Evolutionary conservation across 1,284 basidiomycete genomes (phyloP).

Genomic region (Tylopilus sp.): DNA sequence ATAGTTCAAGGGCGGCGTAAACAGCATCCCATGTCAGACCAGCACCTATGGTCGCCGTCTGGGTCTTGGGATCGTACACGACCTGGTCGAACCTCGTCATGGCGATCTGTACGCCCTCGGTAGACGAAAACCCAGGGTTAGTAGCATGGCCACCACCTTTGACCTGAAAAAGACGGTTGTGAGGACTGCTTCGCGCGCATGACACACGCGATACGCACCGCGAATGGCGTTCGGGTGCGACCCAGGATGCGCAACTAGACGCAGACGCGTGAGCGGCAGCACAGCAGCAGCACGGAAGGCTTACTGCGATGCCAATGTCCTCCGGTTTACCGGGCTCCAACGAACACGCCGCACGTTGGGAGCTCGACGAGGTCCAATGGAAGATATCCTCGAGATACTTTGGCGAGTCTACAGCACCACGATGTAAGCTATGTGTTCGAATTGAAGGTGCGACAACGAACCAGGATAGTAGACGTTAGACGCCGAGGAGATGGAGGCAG

Average conservation of each 20-base stretch:
- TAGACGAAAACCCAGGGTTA: neutral
- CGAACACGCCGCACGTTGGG: neutral
- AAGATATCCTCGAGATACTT: neutral
- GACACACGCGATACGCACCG: neutral
- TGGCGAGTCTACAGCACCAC: neutral
- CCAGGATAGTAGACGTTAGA: neutral
- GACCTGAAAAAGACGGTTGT: neutral
- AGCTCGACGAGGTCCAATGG: neutral
- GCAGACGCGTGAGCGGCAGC: neutral
- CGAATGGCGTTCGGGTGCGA: neutral
- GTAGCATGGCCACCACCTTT: neutral
- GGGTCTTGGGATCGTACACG: neutral
- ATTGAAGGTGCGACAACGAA: neutral
- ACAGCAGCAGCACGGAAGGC: neutral
- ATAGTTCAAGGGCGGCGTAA: neutral
- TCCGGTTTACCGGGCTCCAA: neutral
- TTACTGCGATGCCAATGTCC: neutral
- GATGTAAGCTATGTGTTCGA: neutral
- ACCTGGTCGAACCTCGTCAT: neutral
- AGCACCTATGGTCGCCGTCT: neutral
- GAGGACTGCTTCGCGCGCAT: neutral
- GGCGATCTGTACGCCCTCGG: neutral
- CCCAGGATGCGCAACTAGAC: neutral
- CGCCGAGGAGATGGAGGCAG: neutral
- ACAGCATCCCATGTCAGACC: neutral